phyloP scores from a whole-genome alignment of 495 filamentous ascomycete genomes.

The Talaromyces nanjingensis region DNA sequence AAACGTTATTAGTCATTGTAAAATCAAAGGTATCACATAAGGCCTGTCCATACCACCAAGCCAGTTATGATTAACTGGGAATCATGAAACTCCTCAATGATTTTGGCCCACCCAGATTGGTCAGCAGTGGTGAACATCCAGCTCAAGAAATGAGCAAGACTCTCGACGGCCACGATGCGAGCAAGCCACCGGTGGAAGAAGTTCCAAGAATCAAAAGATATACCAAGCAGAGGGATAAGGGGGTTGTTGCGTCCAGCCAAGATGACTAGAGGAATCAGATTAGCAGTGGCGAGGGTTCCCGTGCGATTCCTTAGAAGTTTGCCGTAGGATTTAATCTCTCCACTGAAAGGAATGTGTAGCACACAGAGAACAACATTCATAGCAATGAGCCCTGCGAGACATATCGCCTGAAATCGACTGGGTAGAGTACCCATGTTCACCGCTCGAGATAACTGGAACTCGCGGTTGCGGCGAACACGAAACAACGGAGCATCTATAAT shows the following conservation, averaged over 20 bases:
- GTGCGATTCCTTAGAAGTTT: slow-evolving; percentile 63
- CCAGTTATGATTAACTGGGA: slow-evolving; percentile 54
- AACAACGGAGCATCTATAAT: slow-evolving; percentile 80
- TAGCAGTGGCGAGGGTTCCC: slow-evolving; percentile 67
- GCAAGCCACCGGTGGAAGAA: slow-evolving; percentile 74
- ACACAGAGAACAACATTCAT: slow-evolving; percentile 76
- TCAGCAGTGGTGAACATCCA: slow-evolving; percentile 65
- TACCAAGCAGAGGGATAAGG: slow-evolving; percentile 53
- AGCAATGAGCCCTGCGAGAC: slow-evolving; percentile 63
- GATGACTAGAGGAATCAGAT: slow-evolving; percentile 69
- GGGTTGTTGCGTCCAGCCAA: slow-evolving; percentile 66
- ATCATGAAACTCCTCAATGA: slow-evolving; percentile 37
- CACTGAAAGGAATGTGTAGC: slow-evolving; percentile 56
- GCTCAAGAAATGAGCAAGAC: slow-evolving; percentile 48
- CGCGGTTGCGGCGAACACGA: slow-evolving; percentile 76
- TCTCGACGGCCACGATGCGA: slow-evolving; percentile 62
- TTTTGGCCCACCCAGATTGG: slow-evolving; percentile 52
- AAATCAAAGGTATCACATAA: neutral
- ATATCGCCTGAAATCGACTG: slow-evolving; percentile 69
- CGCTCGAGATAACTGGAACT: slow-evolving; percentile 69
- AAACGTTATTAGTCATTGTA: slow-evolving; percentile 11
- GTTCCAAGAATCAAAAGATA: slow-evolving; percentile 75
- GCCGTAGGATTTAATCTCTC: slow-evolving; percentile 33
- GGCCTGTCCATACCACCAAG: slow-evolving; percentile 36
- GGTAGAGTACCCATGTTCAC: slow-evolving; percentile 82